These are phyloP conservation scores for Condylostoma magnum DNA, from an alignment of 169 alveolate species.

Conservation along the genomic window DNA sequence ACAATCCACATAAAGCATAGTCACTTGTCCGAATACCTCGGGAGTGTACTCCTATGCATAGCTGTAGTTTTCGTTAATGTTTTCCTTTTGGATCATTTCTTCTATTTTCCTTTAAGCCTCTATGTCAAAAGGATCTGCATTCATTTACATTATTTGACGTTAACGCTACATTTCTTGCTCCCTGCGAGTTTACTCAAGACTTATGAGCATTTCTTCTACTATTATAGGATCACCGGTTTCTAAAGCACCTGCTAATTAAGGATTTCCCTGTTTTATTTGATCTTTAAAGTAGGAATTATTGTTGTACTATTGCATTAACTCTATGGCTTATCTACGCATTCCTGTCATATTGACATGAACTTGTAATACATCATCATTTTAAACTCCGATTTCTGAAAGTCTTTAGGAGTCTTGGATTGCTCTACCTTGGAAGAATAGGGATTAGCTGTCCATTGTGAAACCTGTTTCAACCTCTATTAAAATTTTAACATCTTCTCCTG, in stretches of 20 bases:
- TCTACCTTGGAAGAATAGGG: constrained; percentile 9
- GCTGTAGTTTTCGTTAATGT: constrained; percentile 56
- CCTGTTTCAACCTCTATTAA: constrained; percentile 31
- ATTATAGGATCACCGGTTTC: constrained; percentile 31
- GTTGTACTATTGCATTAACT: constrained; percentile 10
- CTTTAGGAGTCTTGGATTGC: neutral
- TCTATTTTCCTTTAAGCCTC: constrained; percentile 57
- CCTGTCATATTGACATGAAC: neutral
- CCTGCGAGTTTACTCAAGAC: constrained; percentile 20
- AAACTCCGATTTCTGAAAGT: constrained; percentile 23
- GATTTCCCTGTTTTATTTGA: constrained; percentile 38
- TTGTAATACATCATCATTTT: constrained; percentile 30
- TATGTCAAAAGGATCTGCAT: constrained; percentile 47
- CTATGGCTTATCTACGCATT: constrained; percentile 3
- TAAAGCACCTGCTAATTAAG: constrained; percentile 48
- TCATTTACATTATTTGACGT: constrained; percentile 29
- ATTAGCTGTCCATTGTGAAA: constrained; percentile 9
- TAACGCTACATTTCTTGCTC: constrained; percentile 31
- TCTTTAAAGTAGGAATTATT: constrained; percentile 19
- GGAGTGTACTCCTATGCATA: constrained; percentile 65
- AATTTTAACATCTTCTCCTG: constrained; percentile 45
- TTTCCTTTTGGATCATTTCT: constrained; percentile 44
- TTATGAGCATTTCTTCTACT: constrained; percentile 32
- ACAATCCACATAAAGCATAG: constrained; percentile 63
- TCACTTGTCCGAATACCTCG: constrained; percentile 60